Evolutionary conservation across 176 grass and related monocot genomes (phyloP).

Genomic region (Oryza brachyantha): DNA sequence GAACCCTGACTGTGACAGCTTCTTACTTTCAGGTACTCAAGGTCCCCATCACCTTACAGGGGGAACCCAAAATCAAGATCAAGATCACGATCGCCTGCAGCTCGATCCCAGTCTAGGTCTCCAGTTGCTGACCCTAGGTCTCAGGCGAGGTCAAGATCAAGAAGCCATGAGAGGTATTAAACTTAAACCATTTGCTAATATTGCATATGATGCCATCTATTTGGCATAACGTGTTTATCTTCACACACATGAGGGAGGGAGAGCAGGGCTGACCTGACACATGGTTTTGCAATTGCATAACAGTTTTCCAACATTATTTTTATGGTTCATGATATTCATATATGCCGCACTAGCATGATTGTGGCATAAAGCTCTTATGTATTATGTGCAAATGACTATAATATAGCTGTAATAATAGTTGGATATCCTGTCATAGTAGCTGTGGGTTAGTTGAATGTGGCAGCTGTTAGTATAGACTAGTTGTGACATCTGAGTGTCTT

Average conservation of each 20-base stretch:
- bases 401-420: neutral
- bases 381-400: neutral
- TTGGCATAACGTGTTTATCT: neutral
- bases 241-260: neutral
- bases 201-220: neutral
- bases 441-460: neutral
- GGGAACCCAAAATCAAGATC: constrained; percentile 52
- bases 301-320: neutral
- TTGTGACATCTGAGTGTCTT: neutral
- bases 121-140: constrained; percentile 49
- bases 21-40: constrained; percentile 46
- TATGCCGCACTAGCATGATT: no score
- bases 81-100: constrained; percentile 53
- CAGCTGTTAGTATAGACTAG: neutral
- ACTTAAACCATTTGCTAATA: neutral
- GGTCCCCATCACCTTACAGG: constrained; percentile 66
- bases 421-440: neutral
- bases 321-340: neutral
- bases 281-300: neutral
- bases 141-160: constrained; percentile 44
- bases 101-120: constrained; percentile 49
- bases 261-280: neutral
- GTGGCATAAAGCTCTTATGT: no score
- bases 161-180: constrained; percentile 56
- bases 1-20: neutral